Base-by-base conservation (phyloP, 1,139 yeast genomes). In the Debaryomyces sp. region DNA sequence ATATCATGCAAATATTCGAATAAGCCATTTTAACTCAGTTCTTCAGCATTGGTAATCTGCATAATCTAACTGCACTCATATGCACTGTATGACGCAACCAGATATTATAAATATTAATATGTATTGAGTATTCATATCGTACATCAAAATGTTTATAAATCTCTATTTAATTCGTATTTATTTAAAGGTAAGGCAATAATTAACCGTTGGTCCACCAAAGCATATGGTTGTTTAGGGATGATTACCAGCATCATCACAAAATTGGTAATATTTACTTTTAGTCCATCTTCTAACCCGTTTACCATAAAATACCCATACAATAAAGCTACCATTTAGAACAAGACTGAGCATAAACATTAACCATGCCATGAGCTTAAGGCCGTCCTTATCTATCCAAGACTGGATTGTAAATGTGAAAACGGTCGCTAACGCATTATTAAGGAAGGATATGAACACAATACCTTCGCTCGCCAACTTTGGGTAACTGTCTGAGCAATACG, bases 401-500 rank as follows among this genome's bases (percentile, higher is more conserved):
- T 72, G 75, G 53, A 77, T 68, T 1, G 72, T 78, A 57, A 77
- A 75, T 1, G 80, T 73, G 53, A 77, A 78, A 1, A 68, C 73
- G 66, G 70, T 70, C 5, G 81, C 81, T 51, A 77, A 73, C 68
- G 73, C 60, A 57, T 77, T 77, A 62, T 81, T 68, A 23, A 75
- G 53, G 49, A 78, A 74, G 40, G 76, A 61, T 66, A 77, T 72
- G 47, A 76, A 70, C 13, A 80, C 85, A 65, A 83, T 71, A 6
- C 78, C 78, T 51, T 80, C 83, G 45, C 81, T 72, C 21, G 80
- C 82, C 65, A 84, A 70, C 32, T 76, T 75, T 27, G 82, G 84
- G 57, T 83, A 83, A 50, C 80, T 72, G 53, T 84, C 89, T 44
- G 82, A 73, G 4, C 82, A 73, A 56, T 83, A 84, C 0, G 85